A percentile compares a stretch with the other conserved stretches of the same genome.
Conservation (phyloP, 805 yeast species). For the Yamadazyma paraphyllophila region DNA sequence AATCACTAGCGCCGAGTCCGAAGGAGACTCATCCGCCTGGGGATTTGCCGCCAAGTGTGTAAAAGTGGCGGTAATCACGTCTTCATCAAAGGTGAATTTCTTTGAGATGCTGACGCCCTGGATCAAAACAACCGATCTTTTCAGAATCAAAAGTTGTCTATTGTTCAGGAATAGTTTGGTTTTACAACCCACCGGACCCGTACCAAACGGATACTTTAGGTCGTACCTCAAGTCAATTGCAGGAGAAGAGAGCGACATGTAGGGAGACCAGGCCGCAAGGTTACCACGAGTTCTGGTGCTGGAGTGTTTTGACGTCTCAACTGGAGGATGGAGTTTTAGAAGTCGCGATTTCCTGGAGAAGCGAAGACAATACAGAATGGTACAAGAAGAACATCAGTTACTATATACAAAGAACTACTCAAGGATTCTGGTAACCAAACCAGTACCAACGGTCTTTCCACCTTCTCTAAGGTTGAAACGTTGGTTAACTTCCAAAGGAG, state of each 20-base stretch:
- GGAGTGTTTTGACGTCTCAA: too few species aligned
- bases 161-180: conserved; percentile 24
- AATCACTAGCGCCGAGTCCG: conserved; percentile 46
- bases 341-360: too few species aligned
- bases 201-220: conserved; percentile 21
- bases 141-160: conserved; percentile 35
- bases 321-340: too few species aligned
- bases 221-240: conserved; percentile 30
- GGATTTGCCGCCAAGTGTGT: conserved; percentile 41
- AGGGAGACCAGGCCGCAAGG: too few species aligned
- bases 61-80: conserved; percentile 60
- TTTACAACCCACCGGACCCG: conserved; percentile 15
- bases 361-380: too few species aligned
- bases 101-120: conserved; percentile 47
- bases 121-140: conserved; percentile 46
- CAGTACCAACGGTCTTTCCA: conserved; percentile 98
- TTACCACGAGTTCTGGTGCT: too few species aligned
- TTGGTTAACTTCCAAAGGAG: conserved; percentile 94
- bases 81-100: conserved; percentile 48
- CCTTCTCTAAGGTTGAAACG: conserved; percentile 99
- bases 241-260: conserved; percentile 19
- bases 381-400: background rate
- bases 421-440: conserved; percentile 89
- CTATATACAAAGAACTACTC: conserved; percentile 40
- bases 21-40: background rate